These are phyloP conservation scores for Borovskyia barvae DNA, from an alignment of 208 protist genomes.

Conservation along the genomic window DNA sequence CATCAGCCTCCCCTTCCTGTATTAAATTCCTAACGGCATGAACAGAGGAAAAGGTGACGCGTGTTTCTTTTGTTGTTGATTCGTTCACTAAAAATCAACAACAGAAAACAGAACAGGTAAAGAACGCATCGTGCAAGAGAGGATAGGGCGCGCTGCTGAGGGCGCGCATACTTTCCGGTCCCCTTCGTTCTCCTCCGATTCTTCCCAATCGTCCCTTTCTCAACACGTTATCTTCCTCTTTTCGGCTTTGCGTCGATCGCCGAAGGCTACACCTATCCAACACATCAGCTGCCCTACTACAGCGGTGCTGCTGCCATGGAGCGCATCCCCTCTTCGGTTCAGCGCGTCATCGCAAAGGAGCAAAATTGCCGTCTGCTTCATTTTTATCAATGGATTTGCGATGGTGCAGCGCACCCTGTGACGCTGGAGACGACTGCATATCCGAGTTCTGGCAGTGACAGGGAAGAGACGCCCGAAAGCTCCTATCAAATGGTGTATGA, in stretches of 20 bases:
- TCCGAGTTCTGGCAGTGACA: not conserved
- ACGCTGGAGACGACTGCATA: not conserved
- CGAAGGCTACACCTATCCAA: no score
- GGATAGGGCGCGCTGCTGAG: no score
- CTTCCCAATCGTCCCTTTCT: no score
- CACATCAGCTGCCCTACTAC: not conserved
- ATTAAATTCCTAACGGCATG: no score
- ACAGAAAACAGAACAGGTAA: not conserved
- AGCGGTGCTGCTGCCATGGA: constrained; percentile 3
- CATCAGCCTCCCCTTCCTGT: no score
- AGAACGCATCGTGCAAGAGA: not conserved
- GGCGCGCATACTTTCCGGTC: no score
- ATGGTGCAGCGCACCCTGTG: not conserved
- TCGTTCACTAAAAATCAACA: no score
- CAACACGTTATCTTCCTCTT: no score
- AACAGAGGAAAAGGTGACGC: not conserved
- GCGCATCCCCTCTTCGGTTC: constrained; percentile 17
- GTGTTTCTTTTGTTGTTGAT: not conserved
- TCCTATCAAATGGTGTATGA: constrained; percentile 66
- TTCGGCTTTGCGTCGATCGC: no score
- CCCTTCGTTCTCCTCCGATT: no score
- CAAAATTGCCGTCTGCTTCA: constrained; percentile 21
- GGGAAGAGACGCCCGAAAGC: not conserved
- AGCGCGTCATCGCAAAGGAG: constrained; percentile 21
- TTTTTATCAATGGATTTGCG: constrained; percentile 18